phyloP scores from a whole-genome alignment of 306 rosid species.

The Quillaja saponaria region DNA sequence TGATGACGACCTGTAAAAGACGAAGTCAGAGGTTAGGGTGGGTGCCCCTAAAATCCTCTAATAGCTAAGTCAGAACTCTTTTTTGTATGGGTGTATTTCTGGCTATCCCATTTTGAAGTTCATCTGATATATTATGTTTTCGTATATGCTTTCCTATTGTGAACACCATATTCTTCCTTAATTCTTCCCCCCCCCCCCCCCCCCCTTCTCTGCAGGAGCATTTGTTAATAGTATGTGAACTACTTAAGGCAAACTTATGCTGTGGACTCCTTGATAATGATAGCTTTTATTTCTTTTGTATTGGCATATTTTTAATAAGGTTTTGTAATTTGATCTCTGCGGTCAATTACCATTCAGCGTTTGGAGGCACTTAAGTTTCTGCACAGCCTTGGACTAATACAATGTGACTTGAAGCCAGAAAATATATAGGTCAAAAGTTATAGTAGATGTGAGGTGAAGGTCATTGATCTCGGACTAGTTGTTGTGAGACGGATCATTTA shows the following conservation, averaged over 20 bases:
- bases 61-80: too few relatives aligned
- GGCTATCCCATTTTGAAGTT: too few relatives aligned
- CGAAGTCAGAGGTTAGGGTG: too few relatives aligned
- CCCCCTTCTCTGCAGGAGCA: conserved; percentile 69
- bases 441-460: conserved; percentile 98
- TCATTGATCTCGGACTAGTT: conserved; percentile 99
- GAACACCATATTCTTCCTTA: too few relatives aligned
- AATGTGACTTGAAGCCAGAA: conserved; percentile 98
- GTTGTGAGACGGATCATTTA: conserved; percentile 98
- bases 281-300: not conserved
- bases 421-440: conserved; percentile 97
- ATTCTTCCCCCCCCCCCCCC: too few relatives aligned
- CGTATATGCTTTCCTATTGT: not conserved
- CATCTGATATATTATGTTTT: not conserved
- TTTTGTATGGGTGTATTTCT: too few relatives aligned
- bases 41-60: too few relatives aligned
- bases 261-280: conserved; percentile 21
- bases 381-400: conserved; percentile 93
- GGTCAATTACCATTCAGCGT: conserved; percentile 98
- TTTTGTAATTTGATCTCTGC: conserved; percentile 38
- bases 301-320: conserved; percentile 23
- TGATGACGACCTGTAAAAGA: too few relatives aligned
- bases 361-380: conserved; percentile 89
- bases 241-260: conserved; percentile 93
- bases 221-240: conserved; percentile 93